These are phyloP conservation scores for Fusarium nematophilum DNA, from an alignment of 2,329 filamentous ascomycete species.

Conservation along the genomic window DNA sequence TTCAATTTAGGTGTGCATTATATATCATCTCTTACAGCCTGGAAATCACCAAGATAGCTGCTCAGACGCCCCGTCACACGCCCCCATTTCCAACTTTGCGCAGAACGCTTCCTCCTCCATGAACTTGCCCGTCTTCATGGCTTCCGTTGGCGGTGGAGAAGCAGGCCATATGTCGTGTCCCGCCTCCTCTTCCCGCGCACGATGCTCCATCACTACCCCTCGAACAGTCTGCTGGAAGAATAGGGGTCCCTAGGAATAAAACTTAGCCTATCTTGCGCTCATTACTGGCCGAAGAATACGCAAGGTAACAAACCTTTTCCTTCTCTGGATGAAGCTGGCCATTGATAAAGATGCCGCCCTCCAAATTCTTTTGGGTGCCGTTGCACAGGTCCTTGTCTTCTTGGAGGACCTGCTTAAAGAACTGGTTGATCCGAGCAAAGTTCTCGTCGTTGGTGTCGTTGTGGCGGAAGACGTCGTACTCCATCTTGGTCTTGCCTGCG, in stretches of 20 bases:
- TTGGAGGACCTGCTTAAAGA: constrained; percentile 71
- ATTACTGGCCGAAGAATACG: too few relatives aligned
- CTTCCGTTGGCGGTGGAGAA: neutral
- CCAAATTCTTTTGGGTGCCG: constrained; percentile 68
- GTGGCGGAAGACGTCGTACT: constrained; percentile 71
- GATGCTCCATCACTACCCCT: too few relatives aligned
- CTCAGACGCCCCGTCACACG: neutral
- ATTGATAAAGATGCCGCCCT: constrained; percentile 69
- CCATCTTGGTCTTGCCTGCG: constrained; percentile 63
- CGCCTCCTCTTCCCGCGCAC: too few relatives aligned
- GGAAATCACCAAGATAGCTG: neutral
- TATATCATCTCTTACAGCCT: neutral
- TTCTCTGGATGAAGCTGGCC: constrained; percentile 68
- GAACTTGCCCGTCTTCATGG: constrained; percentile 1
- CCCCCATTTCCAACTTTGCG: constrained; percentile 2
- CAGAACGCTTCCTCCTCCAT: constrained; percentile 2
- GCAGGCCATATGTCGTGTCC: too few relatives aligned
- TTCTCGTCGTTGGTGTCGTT: constrained; percentile 66
- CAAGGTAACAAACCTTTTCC: constrained; percentile 30
- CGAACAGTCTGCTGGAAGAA: too few relatives aligned
- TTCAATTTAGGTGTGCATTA: constrained; percentile 6
- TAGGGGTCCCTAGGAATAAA: too few relatives aligned
- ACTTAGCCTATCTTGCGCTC: too few relatives aligned
- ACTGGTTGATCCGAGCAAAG: constrained; percentile 65
- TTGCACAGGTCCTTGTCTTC: constrained; percentile 73